A percentile compares a stretch with the other conserved stretches of the same genome.
Conservation (phyloP, 768 basidiomycete genomes). For the Lentinula sp. region DNA sequence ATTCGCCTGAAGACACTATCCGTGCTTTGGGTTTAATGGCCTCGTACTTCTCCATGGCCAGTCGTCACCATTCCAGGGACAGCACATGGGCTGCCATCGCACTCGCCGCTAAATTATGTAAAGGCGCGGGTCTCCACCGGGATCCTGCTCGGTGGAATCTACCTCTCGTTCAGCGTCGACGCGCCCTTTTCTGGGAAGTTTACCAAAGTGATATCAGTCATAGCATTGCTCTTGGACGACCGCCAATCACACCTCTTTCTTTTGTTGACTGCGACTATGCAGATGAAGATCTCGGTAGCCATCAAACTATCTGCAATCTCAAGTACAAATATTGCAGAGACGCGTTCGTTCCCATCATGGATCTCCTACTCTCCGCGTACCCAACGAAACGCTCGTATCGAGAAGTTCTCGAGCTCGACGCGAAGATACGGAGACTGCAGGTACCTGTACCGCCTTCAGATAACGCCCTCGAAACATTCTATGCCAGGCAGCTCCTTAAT, state of each 20-base stretch:
- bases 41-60: slow-evolving; percentile 49
- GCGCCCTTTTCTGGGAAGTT: slow-evolving; percentile 3
- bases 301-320: not conserved
- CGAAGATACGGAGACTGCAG: not conserved
- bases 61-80: slow-evolving; percentile 33
- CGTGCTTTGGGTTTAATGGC: slow-evolving; percentile 54
- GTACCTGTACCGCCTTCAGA: not conserved
- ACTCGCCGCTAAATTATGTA: slow-evolving; percentile 50
- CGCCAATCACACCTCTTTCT: not conserved
- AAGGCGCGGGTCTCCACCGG: slow-evolving; percentile 31
- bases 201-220: slow-evolving; percentile 3
- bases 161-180: slow-evolving; percentile 2
- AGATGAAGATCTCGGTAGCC: not conserved
- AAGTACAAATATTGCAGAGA: slow-evolving; percentile 1
- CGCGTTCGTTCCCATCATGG: slow-evolving; percentile 3
- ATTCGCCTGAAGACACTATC: slow-evolving; percentile 30
- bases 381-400: not conserved
- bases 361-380: not conserved
- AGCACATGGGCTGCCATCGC: slow-evolving; percentile 48
- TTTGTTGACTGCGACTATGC: slow-evolving; percentile 5
- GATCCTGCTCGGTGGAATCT: slow-evolving; percentile 4
- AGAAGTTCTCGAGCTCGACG: slow-evolving; percentile 1
- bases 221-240: slow-evolving; percentile 4
- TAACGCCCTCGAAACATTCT: not conserved
- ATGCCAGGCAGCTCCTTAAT: not conserved